These are phyloP conservation scores for Allium cepa DNA, from an alignment of 106 monocot genomes.

Conservation along the genomic window DNA sequence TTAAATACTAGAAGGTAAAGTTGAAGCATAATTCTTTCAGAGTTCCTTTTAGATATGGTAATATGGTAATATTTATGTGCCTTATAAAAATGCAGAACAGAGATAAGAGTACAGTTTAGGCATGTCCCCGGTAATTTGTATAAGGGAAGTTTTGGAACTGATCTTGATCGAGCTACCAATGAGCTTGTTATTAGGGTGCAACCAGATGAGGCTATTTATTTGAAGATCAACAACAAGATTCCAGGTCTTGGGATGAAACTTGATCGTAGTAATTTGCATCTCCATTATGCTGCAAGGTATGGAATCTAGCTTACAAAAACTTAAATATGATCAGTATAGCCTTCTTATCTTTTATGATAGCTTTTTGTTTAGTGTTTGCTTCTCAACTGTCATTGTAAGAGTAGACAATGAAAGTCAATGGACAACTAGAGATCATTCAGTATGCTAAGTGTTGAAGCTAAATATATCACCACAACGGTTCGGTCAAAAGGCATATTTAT, in stretches of 20 bases:
- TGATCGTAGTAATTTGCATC: constrained; percentile 83
- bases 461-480: too few relatives aligned
- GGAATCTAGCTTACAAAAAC: neutral
- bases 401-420: too few relatives aligned
- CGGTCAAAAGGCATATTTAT: too few relatives aligned
- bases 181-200: constrained; percentile 88
- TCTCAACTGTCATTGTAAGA: too few relatives aligned
- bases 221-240: constrained; percentile 87
- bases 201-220: constrained; percentile 87
- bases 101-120: constrained; percentile 90
- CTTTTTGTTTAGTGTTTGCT: too few relatives aligned
- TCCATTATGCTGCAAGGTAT: constrained; percentile 87
- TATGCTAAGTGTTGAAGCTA: too few relatives aligned
- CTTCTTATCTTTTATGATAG: too few relatives aligned
- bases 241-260: constrained; percentile 84
- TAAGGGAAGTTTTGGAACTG: constrained; percentile 68
- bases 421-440: too few relatives aligned
- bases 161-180: constrained; percentile 85
- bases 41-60: neutral
- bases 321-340: too few relatives aligned
- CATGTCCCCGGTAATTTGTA: constrained; percentile 91
- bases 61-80: too few relatives aligned
- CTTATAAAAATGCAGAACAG: constrained; percentile 51
- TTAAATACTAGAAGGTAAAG: constrained; percentile 52
- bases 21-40: neutral